Evolutionary conservation across 2,329 filamentous ascomycete species (phyloP).

Genomic region (Ceratocystis harringtonii): DNA sequence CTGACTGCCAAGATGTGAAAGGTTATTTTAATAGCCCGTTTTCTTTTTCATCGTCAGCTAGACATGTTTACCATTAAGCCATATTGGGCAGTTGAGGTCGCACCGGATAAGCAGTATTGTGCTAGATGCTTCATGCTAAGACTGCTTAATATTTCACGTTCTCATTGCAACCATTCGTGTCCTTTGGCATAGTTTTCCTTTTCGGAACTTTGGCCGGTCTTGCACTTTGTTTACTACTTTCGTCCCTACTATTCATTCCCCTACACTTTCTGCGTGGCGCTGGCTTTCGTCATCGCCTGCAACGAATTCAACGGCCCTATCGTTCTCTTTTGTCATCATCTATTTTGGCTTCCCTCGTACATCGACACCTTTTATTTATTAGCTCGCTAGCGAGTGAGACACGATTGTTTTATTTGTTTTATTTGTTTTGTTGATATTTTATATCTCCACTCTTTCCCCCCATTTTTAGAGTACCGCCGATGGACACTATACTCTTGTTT

Average conservation of each 20-base stretch:
- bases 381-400: not conserved
- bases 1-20: not conserved
- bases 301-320: constrained; percentile 6
- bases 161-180: not conserved
- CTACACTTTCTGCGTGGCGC: not conserved
- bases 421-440: not conserved
- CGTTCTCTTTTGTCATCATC: constrained; percentile 6
- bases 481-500: constrained; percentile 7
- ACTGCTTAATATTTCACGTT: not conserved
- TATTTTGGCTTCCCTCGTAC: constrained; percentile 7
- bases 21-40: not conserved
- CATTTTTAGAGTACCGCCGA: not conserved
- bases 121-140: not conserved
- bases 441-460: not conserved
- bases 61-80: not conserved
- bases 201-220: not conserved
- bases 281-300: constrained; percentile 6
- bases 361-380: constrained; percentile 3
- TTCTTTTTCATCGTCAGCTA: not conserved
- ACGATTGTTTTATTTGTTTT: constrained; percentile 8
- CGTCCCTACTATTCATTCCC: not conserved
- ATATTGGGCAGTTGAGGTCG: not conserved
- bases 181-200: not conserved
- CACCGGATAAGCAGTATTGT: not conserved
- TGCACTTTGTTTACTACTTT: not conserved